These are phyloP conservation scores for Lepidopterella palustris DNA, from an alignment of 495 filamentous ascomycete genomes.

Conservation along the genomic window DNA sequence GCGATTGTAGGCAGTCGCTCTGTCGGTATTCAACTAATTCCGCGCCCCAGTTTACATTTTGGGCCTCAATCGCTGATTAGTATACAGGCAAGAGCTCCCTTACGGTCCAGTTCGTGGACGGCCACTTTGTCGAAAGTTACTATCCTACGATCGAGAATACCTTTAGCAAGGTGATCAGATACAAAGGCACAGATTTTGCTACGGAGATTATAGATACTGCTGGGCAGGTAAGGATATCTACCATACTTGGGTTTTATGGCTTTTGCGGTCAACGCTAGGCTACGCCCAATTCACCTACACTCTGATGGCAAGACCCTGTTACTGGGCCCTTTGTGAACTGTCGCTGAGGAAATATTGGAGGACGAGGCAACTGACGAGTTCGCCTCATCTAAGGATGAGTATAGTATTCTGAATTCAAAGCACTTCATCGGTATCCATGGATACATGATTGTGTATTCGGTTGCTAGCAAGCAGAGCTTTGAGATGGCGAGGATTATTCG, in stretches of 20 bases:
- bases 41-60: neutral
- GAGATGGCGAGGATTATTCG: constrained; percentile 93
- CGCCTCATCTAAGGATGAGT: constrained; percentile 68
- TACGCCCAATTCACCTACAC: constrained; percentile 4
- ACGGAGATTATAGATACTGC: constrained; percentile 99
- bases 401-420: constrained; percentile 94
- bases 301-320: too few relatives aligned
- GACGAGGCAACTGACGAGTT: constrained; percentile 17
- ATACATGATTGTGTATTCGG: constrained; percentile 96
- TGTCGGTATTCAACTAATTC: constrained; percentile 51
- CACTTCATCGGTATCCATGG: constrained; percentile 99
- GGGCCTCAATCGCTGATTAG: neutral
- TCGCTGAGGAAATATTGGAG: neutral
- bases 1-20: constrained; percentile 96
- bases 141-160: constrained; percentile 99
- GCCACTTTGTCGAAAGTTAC: constrained; percentile 97
- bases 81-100: constrained; percentile 87
- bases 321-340: too few relatives aligned
- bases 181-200: constrained; percentile 85
- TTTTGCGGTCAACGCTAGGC: constrained; percentile 1
- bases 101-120: constrained; percentile 95
- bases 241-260: too few relatives aligned
- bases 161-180: constrained; percentile 88
- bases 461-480: constrained; percentile 86
- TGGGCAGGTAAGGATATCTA: constrained; percentile 71